phyloP scores from a whole-genome alignment of 371 early-diverging fungal species.

The Mucor plumbeus region DNA sequence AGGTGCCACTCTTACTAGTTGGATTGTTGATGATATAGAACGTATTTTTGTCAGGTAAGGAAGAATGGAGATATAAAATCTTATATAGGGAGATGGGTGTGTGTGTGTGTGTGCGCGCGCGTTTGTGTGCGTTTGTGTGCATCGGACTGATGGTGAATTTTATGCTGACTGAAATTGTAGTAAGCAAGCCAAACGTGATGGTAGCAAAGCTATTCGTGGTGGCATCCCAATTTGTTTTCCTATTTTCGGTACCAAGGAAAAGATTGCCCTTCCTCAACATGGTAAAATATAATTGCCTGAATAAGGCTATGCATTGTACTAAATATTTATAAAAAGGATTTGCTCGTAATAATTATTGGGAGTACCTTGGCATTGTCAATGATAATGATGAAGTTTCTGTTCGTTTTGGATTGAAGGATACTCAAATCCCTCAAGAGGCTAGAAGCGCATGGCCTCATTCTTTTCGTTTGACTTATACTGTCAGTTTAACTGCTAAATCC shows the following conservation, averaged over 20 bases:
- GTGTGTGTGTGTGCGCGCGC: too few relatives aligned
- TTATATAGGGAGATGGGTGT: too few relatives aligned
- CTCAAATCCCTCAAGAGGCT: slow-evolving; percentile 60
- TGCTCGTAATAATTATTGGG: slow-evolving; percentile 80
- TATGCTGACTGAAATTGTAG: slow-evolving; percentile 32
- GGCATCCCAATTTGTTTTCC: slow-evolving; percentile 87
- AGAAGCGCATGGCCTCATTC: slow-evolving; percentile 69
- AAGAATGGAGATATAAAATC: neutral
- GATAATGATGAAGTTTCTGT: slow-evolving; percentile 68
- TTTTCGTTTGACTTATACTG: slow-evolving; percentile 82
- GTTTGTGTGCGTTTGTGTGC: neutral
- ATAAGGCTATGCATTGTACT: neutral
- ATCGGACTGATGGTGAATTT: neutral
- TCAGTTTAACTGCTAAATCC: slow-evolving; percentile 72
- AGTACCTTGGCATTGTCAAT: slow-evolving; percentile 58
- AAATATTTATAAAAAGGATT: slow-evolving; percentile 73
- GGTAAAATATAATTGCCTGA: slow-evolving; percentile 37
- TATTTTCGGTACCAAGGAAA: slow-evolving; percentile 73
- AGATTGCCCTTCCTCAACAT: slow-evolving; percentile 70
- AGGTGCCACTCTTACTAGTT: slow-evolving; percentile 83
- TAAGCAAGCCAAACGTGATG: slow-evolving; percentile 72
- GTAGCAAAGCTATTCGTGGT: slow-evolving; percentile 87
- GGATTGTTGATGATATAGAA: slow-evolving; percentile 71
- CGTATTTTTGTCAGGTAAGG: slow-evolving; percentile 77
- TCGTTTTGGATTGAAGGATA: slow-evolving; percentile 71